phyloP scores from a whole-genome alignment of 2,329 filamentous ascomycete genomes.

The Pseudocercospora musae region DNA sequence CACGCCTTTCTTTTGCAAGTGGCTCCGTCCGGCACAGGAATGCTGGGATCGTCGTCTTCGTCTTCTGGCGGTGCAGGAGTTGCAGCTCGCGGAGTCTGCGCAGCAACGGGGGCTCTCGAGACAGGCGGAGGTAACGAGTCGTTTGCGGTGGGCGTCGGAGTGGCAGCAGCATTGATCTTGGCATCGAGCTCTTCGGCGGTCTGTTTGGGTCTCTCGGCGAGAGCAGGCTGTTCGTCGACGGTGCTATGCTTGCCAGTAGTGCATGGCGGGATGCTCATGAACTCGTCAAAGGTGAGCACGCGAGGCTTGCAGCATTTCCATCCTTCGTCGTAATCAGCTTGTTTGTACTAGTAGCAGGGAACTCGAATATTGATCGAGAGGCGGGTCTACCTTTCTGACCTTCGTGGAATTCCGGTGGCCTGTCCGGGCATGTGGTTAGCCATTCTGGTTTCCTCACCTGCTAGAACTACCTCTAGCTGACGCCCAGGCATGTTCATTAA shows the following conservation, averaged over 20 bases:
- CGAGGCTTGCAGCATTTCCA: conserved; percentile 99
- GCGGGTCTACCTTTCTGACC: conserved; percentile 82
- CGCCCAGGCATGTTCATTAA: conserved; percentile 12
- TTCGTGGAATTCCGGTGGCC: conserved; percentile 82
- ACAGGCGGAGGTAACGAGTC: conserved; percentile 26
- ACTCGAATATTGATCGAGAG: conserved; percentile 2
- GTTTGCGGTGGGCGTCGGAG: conserved; percentile 23
- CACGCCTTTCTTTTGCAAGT: conserved; percentile 78
- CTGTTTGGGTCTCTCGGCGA: conserved; percentile 24
- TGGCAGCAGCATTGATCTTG: conserved; percentile 26
- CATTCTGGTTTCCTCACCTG: conserved; percentile 1
- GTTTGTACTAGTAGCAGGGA: too few species aligned
- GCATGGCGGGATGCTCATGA: conserved; percentile 87
- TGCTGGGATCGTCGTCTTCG: conserved; percentile 77
- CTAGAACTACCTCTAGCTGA: not conserved
- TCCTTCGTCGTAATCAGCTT: conserved; percentile 52
- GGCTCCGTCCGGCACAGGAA: conserved; percentile 69
- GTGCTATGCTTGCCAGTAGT: conserved; percentile 90
- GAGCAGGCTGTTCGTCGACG: conserved; percentile 65
- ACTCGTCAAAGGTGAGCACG: conserved; percentile 96
- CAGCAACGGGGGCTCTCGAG: conserved; percentile 27
- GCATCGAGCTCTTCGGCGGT: conserved; percentile 33
- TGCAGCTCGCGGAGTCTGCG: conserved; percentile 33
- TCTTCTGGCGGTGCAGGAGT: conserved; percentile 65
- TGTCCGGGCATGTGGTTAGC: conserved; percentile 13